phyloP scores from a whole-genome alignment of 176 grass and related monocot species.

The Zizania latifolia region DNA sequence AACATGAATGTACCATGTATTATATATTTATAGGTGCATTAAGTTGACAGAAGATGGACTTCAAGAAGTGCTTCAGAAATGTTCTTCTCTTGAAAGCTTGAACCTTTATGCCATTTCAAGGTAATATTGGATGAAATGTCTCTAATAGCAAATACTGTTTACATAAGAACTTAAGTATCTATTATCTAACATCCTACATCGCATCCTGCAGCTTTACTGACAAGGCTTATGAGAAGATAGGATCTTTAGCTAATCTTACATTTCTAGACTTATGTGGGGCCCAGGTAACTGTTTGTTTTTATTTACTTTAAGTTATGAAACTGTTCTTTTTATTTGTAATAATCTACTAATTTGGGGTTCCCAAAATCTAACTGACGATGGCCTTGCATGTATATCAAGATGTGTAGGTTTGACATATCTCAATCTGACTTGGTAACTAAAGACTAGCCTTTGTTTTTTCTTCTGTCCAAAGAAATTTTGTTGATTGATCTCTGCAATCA shows the following conservation, averaged over 20 bases:
- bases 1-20: neutral
- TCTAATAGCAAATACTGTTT: conserved; percentile 1
- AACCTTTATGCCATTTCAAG: conserved; percentile 92
- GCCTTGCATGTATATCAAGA: conserved; percentile 68
- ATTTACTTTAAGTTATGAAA: conserved; percentile 19
- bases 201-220: conserved; percentile 66
- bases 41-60: conserved; percentile 84
- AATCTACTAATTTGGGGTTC: conserved; percentile 20
- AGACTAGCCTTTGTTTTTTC: neutral
- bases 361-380: conserved; percentile 75
- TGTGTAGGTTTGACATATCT: conserved; percentile 58
- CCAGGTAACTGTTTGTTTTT: conserved; percentile 47
- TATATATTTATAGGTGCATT: conserved; percentile 54
- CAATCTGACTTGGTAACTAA: conserved; percentile 76
- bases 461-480: neutral
- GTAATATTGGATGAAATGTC: conserved; percentile 35
- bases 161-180: conserved; percentile 1
- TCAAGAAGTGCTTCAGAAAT: conserved; percentile 65
- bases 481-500: neutral
- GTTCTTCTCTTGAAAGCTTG: conserved; percentile 74
- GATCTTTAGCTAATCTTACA: conserved; percentile 57
- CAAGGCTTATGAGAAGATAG: conserved; percentile 70
- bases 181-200: conserved; percentile 29
- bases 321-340: neutral
- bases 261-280: conserved; percentile 92